phyloP scores from a whole-genome alignment of 2,329 filamentous ascomycete species.

The Fusarium temperatum region DNA sequence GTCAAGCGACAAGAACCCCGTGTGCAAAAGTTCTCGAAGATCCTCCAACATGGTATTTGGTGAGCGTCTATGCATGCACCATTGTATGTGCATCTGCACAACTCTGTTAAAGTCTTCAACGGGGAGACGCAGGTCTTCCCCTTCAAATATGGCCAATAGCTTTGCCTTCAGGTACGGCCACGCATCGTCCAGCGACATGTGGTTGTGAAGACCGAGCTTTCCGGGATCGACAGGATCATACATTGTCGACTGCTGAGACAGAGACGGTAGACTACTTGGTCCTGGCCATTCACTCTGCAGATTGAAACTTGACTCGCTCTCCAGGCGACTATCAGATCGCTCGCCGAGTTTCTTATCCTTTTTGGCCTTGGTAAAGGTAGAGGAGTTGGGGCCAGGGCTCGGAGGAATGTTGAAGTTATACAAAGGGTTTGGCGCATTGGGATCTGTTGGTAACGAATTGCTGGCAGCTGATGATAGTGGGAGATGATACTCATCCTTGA shows the following conservation, averaged over 20 bases:
- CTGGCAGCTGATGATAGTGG: slow-evolving; percentile 79
- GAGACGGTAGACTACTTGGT: slow-evolving; percentile 60
- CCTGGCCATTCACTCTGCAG: slow-evolving; percentile 61
- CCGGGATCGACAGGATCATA: slow-evolving; percentile 64
- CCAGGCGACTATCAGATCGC: slow-evolving; percentile 61
- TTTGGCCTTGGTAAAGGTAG: slow-evolving; percentile 81
- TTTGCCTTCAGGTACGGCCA: slow-evolving; percentile 84
- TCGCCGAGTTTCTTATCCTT: slow-evolving; percentile 87
- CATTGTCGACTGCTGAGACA: slow-evolving; percentile 54
- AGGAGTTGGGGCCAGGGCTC: slow-evolving; percentile 72
- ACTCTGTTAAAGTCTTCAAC: slow-evolving; percentile 86
- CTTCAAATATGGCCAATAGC: slow-evolving; percentile 80
- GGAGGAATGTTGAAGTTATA: slow-evolving; percentile 82
- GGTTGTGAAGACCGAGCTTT: slow-evolving; percentile 69
- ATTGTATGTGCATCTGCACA: slow-evolving; percentile 80
- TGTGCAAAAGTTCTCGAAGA: slow-evolving; percentile 76
- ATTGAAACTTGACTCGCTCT: slow-evolving; percentile 60
- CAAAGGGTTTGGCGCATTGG: slow-evolving; percentile 76
- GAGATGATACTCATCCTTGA: slow-evolving; percentile 77
- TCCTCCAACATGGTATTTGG: slow-evolving; percentile 80
- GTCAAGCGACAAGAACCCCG: slow-evolving; percentile 87
- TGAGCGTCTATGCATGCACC: slow-evolving; percentile 77
- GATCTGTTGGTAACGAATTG: slow-evolving; percentile 80
- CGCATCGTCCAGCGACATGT: slow-evolving; percentile 79
- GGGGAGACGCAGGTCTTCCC: slow-evolving; percentile 80